Base-by-base conservation (phyloP, 2,329 filamentous ascomycete genomes). In the Fusarium continuum region DNA sequence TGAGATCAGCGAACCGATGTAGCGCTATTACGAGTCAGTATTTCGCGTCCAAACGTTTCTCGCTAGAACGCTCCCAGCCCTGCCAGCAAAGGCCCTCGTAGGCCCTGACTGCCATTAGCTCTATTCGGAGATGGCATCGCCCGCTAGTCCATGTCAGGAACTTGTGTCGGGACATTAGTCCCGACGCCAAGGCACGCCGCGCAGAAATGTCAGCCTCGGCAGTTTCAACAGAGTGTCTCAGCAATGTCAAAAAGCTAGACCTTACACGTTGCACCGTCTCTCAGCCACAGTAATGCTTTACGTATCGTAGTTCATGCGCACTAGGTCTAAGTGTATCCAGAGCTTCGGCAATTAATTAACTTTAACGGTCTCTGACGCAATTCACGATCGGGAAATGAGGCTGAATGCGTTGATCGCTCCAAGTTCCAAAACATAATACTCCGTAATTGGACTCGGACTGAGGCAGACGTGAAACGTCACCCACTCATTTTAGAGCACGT, bases 21-120 rank as follows among this genome's bases (percentile, higher is more conserved):
- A 22, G 49, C 26, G 38, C 22, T 13, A n/a, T 19, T n/a, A 29
- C 47, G 56, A 60, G 56, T 60, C 56, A 60, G 29, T 32, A 22
- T 31, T 53, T 61, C 5, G 47, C 6, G 11, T 8, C 5, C 23
- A 36, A 48, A 43, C 40, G 40, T 48, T 23, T 10, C 34, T 32
- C 41, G 6, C 34, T 36, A 46, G 16, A 35, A 46, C 55, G 16
- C 17, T 46, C 32, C 4, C 7, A 19, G 28, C 25, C n/a, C n/a
- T n/a, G n/a, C n/a, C n/a, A n/a, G n/a, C n/a, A n/a, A n/a, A n/a
- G n/a, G n/a, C n/a, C n/a, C n/a, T n/a, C n/a, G 35, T 40, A 16
- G 9, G 16, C 4, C 23, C 6, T 25, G 13, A 13, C 20, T 6
- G 16, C 10, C 6, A 26, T 38, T 52, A 55, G 20, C 38, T 53